Evolutionary conservation across 352 stramenopile genomes (phyloP), one percentile per base, ranked within the genome.

Genomic region (Nothophytophthora sp.): DNA sequence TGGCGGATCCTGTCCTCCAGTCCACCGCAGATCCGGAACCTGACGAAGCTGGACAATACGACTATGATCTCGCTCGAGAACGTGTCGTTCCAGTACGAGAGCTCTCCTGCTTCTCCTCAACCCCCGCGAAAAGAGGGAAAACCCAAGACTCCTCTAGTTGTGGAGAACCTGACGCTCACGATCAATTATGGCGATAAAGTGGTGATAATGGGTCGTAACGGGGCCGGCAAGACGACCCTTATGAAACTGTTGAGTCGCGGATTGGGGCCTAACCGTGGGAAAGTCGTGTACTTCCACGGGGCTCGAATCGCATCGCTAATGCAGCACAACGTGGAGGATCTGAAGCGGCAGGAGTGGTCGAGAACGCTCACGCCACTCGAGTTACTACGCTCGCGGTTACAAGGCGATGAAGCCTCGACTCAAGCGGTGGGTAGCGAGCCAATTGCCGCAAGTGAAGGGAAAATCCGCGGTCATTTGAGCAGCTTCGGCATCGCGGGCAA

Each of bases 191-290:
- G 83, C 2, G 73, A 90, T 30, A 85, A 87, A 20, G 73, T 97
- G 32, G 84, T 94, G 23, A 54, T 98, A 1, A 88, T 98, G 28
- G 93, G 93, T 18, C 87, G 91, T n/a, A 84, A 88, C 34, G 72
- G 73, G 16, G 67, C 73, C 23, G 87, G 87, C 20, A 98, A 98
- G 60, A 98, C 92, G 12, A 98, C 95, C 1, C 68, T 98, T 15
- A 79, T 98, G 33, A 97, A 97, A 59, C 76, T 99, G 3, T 86
- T 99, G 40, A 81, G 82, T 22, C 80, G 90, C 9, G 80, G 88
- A 33, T 63, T 98, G 42, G 52, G 55, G 42, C 72, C 75, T 10
- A 66, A 64, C 10, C 23, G 45, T 9, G 73, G 73, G 5, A 79
- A 79, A 39, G 51, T 85, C 22, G 57, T 70, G 38, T 69, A 68